phyloP scores from a whole-genome alignment of 371 early-diverging fungal species.

The Fennellomyces sp. region DNA sequence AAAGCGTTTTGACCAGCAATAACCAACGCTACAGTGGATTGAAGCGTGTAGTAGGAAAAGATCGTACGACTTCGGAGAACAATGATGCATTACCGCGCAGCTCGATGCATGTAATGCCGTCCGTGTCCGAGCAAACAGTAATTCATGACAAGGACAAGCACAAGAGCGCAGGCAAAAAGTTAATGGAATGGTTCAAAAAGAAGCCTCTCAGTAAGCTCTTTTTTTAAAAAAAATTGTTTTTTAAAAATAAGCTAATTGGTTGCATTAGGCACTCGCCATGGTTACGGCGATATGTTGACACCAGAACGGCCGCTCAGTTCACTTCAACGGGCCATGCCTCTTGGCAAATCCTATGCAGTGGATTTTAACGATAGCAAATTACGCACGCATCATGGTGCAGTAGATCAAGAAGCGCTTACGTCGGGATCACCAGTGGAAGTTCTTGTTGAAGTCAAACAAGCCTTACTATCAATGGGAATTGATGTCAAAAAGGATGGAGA shows the following conservation, averaged over 20 bases:
- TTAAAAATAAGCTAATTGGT: background rate
- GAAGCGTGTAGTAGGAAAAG: conserved; percentile 4
- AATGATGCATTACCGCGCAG: conserved; percentile 9
- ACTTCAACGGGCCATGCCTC: conserved; percentile 7
- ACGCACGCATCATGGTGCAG: conserved; percentile 79
- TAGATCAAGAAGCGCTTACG: conserved; percentile 78
- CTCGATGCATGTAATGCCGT: conserved; percentile 24
- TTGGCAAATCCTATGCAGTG: conserved; percentile 13
- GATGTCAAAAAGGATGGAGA: conserved; percentile 75
- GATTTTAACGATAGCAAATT: conserved; percentile 58
- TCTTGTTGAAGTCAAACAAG: conserved; percentile 68
- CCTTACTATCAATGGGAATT: conserved; percentile 68
- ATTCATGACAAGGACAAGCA: conserved; percentile 26
- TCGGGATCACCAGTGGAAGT: conserved; percentile 73
- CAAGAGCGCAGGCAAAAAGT: conserved; percentile 63
- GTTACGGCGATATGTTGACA: background rate
- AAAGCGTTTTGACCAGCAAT: conserved; percentile 13
- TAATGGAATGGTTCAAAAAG: conserved; percentile 75
- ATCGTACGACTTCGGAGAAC: conserved; percentile 1
- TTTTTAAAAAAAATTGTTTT: background rate
- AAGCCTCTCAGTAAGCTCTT: conserved; percentile 58
- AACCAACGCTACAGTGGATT: conserved; percentile 16
- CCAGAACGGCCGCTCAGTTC: conserved; percentile 7
- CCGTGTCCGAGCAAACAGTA: conserved; percentile 36
- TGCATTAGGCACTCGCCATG: conserved; percentile 3